Base-by-base conservation (phyloP, 345 rosid species). In the Populus davidiana region DNA sequence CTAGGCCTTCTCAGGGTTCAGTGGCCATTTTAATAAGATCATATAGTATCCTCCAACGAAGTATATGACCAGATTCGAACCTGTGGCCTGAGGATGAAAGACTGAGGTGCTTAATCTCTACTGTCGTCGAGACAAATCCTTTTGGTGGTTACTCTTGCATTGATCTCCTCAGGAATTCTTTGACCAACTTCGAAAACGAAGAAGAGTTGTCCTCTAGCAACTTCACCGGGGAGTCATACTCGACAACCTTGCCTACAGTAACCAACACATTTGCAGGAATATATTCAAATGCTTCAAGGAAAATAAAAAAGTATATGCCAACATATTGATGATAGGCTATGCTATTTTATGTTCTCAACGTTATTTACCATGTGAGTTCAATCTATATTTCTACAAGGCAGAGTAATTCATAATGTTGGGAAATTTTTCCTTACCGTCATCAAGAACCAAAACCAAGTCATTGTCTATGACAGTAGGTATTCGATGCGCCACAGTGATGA, bases 401-500 rank as follows among this genome's bases (percentile, higher is more conserved):
- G 25, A 13, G 29, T 20, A 14, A 0, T 27, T 11, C 11, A 54
- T 31, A 23, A 27, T 10, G 41, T 2, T 18, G 35, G 25, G 35
- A 39, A 23, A 10, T 25, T 11, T 72, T 70, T 27, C 12, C 74
- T 78, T 83, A 91, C 98, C 98, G 73, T 89, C 86, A 39, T 90
- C 90, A 14, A 92, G 98, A 78, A 94, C 98, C 71, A 94, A 83
- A 76, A 94, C 92, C 82, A 89, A 75, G 88, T 93, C 97, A 77
- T 91, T 91, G 85, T 93, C 97, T 1, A 91, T 87, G 59, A 94
- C 91, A 10, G 97, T 93, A 2, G 93, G 91, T 78, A 93, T 90
- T 74, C 98, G 86, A 78, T 94, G 97, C 62, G 98, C 97, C 33
- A 91, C 92, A 3, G 95, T 93, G 69, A 94, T 87, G 79, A 93